Conservation (phyloP, 257 asterid species). For the Penstemon davidsonii region DNA sequence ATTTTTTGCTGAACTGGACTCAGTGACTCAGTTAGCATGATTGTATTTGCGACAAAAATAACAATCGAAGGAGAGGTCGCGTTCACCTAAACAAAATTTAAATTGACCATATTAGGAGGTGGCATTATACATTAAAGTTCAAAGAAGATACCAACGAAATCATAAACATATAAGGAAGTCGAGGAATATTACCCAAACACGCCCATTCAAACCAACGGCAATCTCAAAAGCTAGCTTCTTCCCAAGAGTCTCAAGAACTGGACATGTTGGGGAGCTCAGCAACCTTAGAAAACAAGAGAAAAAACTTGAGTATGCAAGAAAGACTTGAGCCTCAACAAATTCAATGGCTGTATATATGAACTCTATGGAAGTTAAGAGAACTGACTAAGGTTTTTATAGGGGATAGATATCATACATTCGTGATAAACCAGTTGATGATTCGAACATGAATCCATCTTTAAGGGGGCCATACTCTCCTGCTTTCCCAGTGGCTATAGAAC, state of each 20-base stretch:
- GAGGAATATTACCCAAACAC: conserved; percentile 76
- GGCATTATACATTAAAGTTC: conserved; percentile 13
- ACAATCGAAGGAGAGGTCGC: conserved; percentile 61
- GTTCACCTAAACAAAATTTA: conserved; percentile 54
- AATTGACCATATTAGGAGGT: background rate
- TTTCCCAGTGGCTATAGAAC: conserved; percentile 61
- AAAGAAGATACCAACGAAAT: conserved; percentile 5
- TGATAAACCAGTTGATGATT: conserved; percentile 86
- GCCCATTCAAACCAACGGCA: conserved; percentile 92
- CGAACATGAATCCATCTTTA: conserved; percentile 91
- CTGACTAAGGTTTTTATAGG: background rate
- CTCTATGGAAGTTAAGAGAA: background rate
- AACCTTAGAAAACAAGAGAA: conserved; percentile 45
- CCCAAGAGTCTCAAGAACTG: conserved; percentile 87
- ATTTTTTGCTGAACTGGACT: conserved; percentile 82
- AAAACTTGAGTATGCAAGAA: background rate
- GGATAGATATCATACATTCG: conserved; percentile 51
- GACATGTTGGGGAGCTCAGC: conserved; percentile 80
- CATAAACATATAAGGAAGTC: conserved; percentile 12
- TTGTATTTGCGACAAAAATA: conserved; percentile 81
- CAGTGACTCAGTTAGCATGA: conserved; percentile 74
- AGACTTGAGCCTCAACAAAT: background rate
- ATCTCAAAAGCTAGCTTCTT: conserved; percentile 90
- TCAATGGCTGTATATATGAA: background rate
- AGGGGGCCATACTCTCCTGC: conserved; percentile 92